Evolutionary conservation across 129 eudicot species (phyloP), one percentile per base, ranked within the genome.

Genomic region (Centella asiatica): DNA sequence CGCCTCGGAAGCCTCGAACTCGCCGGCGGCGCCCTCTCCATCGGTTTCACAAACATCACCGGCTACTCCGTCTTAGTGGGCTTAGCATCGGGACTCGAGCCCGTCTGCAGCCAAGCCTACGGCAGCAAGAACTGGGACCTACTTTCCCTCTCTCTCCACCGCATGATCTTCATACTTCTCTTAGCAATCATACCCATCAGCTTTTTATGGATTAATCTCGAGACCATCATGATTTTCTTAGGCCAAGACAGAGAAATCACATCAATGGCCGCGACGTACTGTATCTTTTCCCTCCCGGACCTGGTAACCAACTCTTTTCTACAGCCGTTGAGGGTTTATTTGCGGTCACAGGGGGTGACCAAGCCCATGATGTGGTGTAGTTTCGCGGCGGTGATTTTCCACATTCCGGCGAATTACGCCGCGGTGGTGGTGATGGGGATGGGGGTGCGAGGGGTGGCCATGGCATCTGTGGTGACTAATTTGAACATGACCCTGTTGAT

Each of bases 51-150:
- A 0, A 92, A 92, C 58, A 87, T 92, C 58, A 92, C 99, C 18
- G 99, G 99, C 68, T 92, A 84, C 81, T 92, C 99, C 4, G 99
- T 92, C 11, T 49, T 92, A 6, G 94, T 81, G 0, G 99, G 99
- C 20, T 57, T 92, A 1, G 94, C 96, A 2, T 84, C 96, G 1
- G 99, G 96, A 0, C 85, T 92, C 0, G 99, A 92, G 25, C 95
- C 99, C 0, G 86, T 92, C 12, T 87, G 96, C 54, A 82, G 95
- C 74, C 95, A 84, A 61, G 90, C 99, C 15, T 87, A 79, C 58
- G 98, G 98, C 5, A 69, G 76, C 77, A 77, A 87, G 29, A 87
- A 84, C 58, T 87, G 76, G 76, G 90, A 81, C 48, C 57, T 87
- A 5, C 81, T 92, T n/a, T 69, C 84, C 0, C 71, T 76, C 55